phyloP scores from a whole-genome alignment of 768 basidiomycete species.

The Candolleomyces aberdarensis region DNA sequence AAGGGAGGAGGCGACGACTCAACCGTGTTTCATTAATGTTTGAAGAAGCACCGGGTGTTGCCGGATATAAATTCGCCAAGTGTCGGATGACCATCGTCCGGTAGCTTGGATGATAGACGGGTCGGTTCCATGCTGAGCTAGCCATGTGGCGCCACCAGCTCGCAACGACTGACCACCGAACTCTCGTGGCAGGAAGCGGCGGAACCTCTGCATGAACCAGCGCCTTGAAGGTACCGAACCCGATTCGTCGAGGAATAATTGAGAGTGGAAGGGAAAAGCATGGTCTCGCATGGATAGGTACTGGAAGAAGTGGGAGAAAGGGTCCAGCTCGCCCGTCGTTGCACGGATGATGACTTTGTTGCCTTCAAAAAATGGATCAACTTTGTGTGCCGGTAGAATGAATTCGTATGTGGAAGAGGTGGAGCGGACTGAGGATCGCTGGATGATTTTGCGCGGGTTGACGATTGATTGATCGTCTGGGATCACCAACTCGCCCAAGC shows the following conservation, averaged over 20 bases:
- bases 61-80: slow-evolving; percentile 36
- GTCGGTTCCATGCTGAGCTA: slow-evolving; percentile 28
- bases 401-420: background rate
- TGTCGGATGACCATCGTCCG: slow-evolving; percentile 36
- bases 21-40: too few relatives aligned
- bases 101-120: slow-evolving; percentile 30
- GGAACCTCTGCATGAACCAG: slow-evolving; percentile 32
- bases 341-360: slow-evolving; percentile 14
- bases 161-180: slow-evolving; percentile 36
- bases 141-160: slow-evolving; percentile 38
- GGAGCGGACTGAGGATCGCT: background rate
- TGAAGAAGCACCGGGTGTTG: slow-evolving; percentile 25
- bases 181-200: background rate
- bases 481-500: slow-evolving; percentile 29
- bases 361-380: slow-evolving; percentile 25
- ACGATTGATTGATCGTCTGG: slow-evolving; percentile 15
- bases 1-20: too few relatives aligned
- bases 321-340: slow-evolving; percentile 6
- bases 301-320: slow-evolving; percentile 15
- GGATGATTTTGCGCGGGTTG: background rate
- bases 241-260: slow-evolving; percentile 29
- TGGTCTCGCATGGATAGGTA: slow-evolving; percentile 19
- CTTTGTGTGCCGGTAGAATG: slow-evolving; percentile 29
- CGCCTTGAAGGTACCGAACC: slow-evolving; percentile 28
- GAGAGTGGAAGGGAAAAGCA: slow-evolving; percentile 19